phyloP scores from a whole-genome alignment of 805 yeast species.

The Cyberlindnera samutprakarnensis region DNA sequence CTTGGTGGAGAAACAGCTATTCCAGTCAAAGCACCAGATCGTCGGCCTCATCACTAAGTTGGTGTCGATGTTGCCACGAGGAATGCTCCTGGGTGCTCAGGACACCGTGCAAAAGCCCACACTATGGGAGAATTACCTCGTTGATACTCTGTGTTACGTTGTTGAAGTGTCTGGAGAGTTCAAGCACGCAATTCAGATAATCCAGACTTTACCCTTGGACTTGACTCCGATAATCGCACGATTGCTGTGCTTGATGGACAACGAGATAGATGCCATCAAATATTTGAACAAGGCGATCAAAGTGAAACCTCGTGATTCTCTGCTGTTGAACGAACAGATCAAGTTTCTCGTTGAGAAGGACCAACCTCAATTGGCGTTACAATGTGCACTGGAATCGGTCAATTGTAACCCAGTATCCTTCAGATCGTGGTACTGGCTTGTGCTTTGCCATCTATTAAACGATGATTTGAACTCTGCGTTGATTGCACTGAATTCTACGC shows the following conservation, averaged over 20 bases:
- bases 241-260: constrained; percentile 25
- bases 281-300: constrained; percentile 23
- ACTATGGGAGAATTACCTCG: constrained; percentile 53
- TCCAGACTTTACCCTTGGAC: constrained; percentile 21
- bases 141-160: constrained; percentile 58
- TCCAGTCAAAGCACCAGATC: constrained; percentile 9
- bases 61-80: constrained; percentile 26
- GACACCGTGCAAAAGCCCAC: constrained; percentile 64
- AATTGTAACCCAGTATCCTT: constrained; percentile 71
- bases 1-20: constrained; percentile 40
- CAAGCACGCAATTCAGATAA: constrained; percentile 31
- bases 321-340: constrained; percentile 39
- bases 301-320: constrained; percentile 13
- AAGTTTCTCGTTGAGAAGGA: constrained; percentile 50
- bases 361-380: constrained; percentile 47
- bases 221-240: constrained; percentile 24
- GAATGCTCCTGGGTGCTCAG: constrained; percentile 57
- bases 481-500: constrained; percentile 64
- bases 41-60: constrained; percentile 10
- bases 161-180: constrained; percentile 31
- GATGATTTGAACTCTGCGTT: constrained; percentile 56
- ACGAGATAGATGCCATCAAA: constrained; percentile 29
- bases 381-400: constrained; percentile 53
- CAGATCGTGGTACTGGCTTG: constrained; percentile 60
- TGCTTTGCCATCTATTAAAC: constrained; percentile 49